Base-by-base conservation (phyloP, 768 basidiomycete species). In the Collybia nuda region DNA sequence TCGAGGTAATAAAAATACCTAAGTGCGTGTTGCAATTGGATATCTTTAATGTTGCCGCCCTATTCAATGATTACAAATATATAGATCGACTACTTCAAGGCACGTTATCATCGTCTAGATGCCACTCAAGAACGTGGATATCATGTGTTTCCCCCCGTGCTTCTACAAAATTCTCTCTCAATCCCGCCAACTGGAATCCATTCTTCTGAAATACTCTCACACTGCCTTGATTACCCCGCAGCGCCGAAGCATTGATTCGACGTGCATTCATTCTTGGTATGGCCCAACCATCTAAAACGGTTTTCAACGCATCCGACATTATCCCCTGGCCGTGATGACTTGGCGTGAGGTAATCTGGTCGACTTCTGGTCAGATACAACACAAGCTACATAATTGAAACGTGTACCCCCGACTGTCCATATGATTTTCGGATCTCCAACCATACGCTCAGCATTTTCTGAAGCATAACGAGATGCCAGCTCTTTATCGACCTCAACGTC, bases 271-370 rank as follows among this genome's bases (percentile, higher is more conserved):
- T 86, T 43, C 83, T 68, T 1, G 85, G 85, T 37, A 87, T 69
- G 18, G 71, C 80, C 86, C 88, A 88, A 9, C 74, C 59, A 15
- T 75, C 59, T 39, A 90, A 46, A 26, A 91, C 42, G 5, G 76
- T 76, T 6, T 65, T 65, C 26, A 90, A 59, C 0, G 78, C 85
- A n/a, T 78, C 80, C 18, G 79, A 77, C 89, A 90, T 90, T 54
- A 90, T 88, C 0, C 88, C 86, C 56, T 68, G 73, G 24, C 85
- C 75, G 50, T 88, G 86, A 58, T 86, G 78, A 28, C 76, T 77
- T 14, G 81, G 72, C 5, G 73, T 77, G 37, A 89, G 64, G 54
- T 76, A 87, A 59, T 86, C 87, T 86, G 58, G 15, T 41, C 39
- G 11, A 2, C 21, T n/a, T 40, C 41, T 24, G 15, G 38, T 4